Base-by-base conservation (phyloP, 2,329 filamentous ascomycete species). In the Nannizziopsis arthrosporioides region DNA sequence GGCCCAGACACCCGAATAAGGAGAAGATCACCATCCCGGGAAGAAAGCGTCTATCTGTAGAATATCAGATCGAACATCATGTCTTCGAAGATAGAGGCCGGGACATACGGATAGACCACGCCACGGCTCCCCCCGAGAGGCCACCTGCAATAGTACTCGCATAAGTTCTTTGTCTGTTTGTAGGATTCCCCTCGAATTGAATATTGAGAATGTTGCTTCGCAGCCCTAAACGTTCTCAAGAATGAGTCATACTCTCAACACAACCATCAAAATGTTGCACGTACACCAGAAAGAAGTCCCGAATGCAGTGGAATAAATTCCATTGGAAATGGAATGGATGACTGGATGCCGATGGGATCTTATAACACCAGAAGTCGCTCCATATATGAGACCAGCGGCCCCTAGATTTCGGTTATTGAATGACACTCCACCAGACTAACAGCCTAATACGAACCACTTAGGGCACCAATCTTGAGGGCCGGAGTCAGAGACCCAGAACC, bases 241-340 rank as follows among this genome's bases (percentile, higher is more conserved):
- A 44, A n/a, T 34, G 18, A 30, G 27, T n/a, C 12, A 35, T 27
- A 27, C 22, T 4, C 22, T 7, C 22, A 27, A 27, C 3, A 27
- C 22, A 3, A 27, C 22, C 7, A 27, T 27, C 22, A 27, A 27
- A 27, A 3, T 27, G 22, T 7, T 27, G 7, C 22, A 66, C 77
- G 59, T 71, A 81, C 83, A 81, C 74, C 81, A 90, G 62, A 82
- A 95, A 12, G 78, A 84, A 41, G 76, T 78, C 32, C 86, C 86
- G 35, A 93, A 74, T 37, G 78, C 74, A 64, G 86, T 86, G 78
- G 85, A 94, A 67, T 94, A 87, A 36, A 85, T 71, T 14, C 85
- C 84, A 17, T 82, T 81, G 34, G 81, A 75, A 10, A 82, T 56
- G 0, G 85, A 82, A 66, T 87, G 90, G 5, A 90, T 66, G 2